Base-by-base conservation (phyloP, 139 green algal species). In the Spirogloea muscicola region DNA sequence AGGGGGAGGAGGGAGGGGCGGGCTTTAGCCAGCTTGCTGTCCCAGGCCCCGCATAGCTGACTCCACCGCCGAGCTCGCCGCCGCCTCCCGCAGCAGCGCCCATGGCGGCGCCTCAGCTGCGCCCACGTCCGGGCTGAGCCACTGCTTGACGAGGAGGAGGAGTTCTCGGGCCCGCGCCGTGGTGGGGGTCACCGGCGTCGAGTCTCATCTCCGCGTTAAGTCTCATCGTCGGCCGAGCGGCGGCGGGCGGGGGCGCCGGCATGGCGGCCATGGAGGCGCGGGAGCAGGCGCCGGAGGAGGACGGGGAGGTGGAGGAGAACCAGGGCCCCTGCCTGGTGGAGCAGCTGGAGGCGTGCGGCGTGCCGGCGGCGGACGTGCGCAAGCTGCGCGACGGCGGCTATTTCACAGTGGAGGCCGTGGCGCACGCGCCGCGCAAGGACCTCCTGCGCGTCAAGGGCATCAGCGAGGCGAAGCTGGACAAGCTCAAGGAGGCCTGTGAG, bases 401-500 rank as follows among this genome's bases (percentile, higher is more conserved):
- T 1, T 79, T 92, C 77, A 94, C 89, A 1, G 83, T 95, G 3
- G 91, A 96, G 49, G 73, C 82, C n/a, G 65, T 98, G 3, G 90
- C 92, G 2, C 86, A 91, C 74, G 83, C 89, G 13, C 76, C 88
- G 21, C 94, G 89, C 76, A 90, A 88, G 31, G 88, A 96, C 60
- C 85, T 99, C 2, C 55, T 74, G 1, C 73, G 80, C 9, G 93
- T 99, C 81, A 98, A 98, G 65, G 95, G 95, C 41, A 75, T 99
- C 33, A 97, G 91, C 74, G 94, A 99, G 60, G 86, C 86, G 9
- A 99, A 99, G 72, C 90, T 93, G 5, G 84, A 92, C 31, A 97
- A 97, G 78, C 70, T 97, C 21, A 89, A 93, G 58, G 86, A 90
- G 58, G 89, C 90, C 64, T 90, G 91, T 93, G 61, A 48, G 82